Base-by-base conservation (phyloP, 345 rosid species). In the Camelina laxa region DNA sequence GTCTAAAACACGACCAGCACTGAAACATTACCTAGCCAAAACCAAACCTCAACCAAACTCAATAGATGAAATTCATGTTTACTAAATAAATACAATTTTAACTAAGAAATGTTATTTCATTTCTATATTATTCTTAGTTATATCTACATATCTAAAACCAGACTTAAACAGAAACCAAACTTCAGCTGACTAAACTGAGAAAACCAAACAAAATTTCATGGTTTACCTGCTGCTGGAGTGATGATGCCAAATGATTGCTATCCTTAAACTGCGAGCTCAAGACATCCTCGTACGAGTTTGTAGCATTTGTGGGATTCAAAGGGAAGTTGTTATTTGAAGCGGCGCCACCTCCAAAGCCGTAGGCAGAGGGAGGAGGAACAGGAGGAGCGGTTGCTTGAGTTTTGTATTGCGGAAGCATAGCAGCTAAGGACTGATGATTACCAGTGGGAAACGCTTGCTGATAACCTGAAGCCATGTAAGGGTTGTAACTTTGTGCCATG, bases 191-290 rank as follows among this genome's bases (percentile, higher is more conserved):
- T 27, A 39, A 67, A 22, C 51, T 24, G 6, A 38, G 33, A 14
- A 22, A 31, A 53, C 51, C 54, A 12, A 53, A 30, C 38, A 11
- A 48, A 30, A 58, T 13, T 4, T 22, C 0, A 30, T 65, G 55
- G 60, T 60, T 56, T 70, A 77, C 72, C 91, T 89, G 96, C 67
- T 89, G 97, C 72, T 86, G 77, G 55, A 56, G 65, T 15, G 79
- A 84, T 12, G 95, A 89, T 55, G 84, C 79, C 75, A 91, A 78
- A 65, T 87, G 91, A 76, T 67, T 85, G 80, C 54, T 81, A 22
- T 91, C 96, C 83, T 87, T 91, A 85, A 86, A 91, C 60, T 90
- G 98, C 35, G 98, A 87, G 79, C 85, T 84, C 73, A 89, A 72
- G 17, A 86, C 83, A 69, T 94, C 97, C 20, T 89, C 96, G 6